Percentiles rank a stretch among this genome's conserved stretches.
Conservation (phyloP, 345 rosid genomes). For the rapeseed (Brassica napus) region Da-Ae NC_063445.1:3487001-3487500, state of each 20-base stretch:
- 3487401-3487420: neutral
- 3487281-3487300: constrained; percentile 21
- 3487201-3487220: neutral
- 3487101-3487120: neutral
- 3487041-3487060: neutral
- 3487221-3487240: neutral
- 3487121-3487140: neutral
- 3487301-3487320: neutral
- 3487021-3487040: neutral
- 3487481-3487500: constrained; percentile 7
- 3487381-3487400: neutral
- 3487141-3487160: neutral
- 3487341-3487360: constrained; percentile 4
- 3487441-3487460: constrained; percentile 9
- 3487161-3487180: neutral
- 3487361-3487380: neutral
- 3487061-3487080: neutral
- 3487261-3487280: constrained; percentile 16
- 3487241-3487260: constrained; percentile 16
- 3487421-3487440: constrained; percentile 14
- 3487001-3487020: constrained; percentile 16
- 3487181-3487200: too few species aligned
- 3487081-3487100: neutral
- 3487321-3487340: neutral
- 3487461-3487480: constrained; percentile 9